phyloP scores from a whole-genome alignment of 805 yeast genomes.

The Lipomyces kockii region DNA sequence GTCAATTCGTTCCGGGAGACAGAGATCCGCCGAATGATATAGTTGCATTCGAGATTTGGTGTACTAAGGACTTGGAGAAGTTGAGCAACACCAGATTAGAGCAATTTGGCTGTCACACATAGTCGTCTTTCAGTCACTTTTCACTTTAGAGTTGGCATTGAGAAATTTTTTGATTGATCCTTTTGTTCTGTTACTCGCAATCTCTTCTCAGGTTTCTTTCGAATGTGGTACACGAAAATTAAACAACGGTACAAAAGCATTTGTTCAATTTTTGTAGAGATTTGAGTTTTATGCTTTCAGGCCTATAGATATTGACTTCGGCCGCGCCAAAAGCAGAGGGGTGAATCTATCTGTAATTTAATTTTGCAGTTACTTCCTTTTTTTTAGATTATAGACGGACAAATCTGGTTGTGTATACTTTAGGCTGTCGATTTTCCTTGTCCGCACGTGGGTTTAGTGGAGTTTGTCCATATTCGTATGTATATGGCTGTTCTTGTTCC shows the following conservation, averaged over 20 bases:
- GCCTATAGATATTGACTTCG: not conserved
- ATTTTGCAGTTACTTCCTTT: not conserved
- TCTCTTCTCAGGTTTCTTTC: not conserved
- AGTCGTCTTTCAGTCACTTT: not conserved
- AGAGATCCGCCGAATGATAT: constrained; percentile 42
- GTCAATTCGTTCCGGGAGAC: constrained; percentile 54
- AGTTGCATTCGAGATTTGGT: not conserved
- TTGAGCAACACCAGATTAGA: not conserved
- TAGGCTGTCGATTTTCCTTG: not conserved
- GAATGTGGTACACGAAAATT: not conserved
- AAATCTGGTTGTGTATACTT: not conserved
- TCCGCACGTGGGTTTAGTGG: not conserved
- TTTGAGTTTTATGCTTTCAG: not conserved
- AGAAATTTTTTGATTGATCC: not conserved
- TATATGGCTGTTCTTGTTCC: not conserved
- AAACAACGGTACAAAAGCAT: not conserved
- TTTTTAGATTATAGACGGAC: constrained; percentile 1
- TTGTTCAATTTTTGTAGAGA: not conserved
- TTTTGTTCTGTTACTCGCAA: not conserved
- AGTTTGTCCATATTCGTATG: not conserved
- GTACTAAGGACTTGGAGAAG: not conserved
- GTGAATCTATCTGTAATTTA: not conserved
- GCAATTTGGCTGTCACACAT: not conserved
- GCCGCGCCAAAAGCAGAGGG: not conserved
- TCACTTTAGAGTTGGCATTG: not conserved